These are phyloP conservation scores for Abelmoschus esculentus DNA, from an alignment of 345 rosid species.

Conservation along the genomic window DNA sequence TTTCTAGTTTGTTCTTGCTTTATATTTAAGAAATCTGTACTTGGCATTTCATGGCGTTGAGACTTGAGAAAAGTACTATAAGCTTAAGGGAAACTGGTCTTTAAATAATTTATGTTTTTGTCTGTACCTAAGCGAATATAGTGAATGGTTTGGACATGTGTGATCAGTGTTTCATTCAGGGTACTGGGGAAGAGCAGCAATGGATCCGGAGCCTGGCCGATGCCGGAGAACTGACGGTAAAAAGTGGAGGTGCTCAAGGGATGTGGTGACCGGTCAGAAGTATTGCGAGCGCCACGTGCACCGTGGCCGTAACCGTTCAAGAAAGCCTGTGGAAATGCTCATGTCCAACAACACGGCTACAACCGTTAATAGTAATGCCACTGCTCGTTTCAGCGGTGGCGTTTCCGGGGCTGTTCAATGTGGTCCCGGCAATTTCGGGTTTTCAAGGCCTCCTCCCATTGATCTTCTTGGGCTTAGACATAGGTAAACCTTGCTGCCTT, in stretches of 20 bases:
- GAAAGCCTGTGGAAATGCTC: constrained; percentile 99
- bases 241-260: constrained; percentile 99
- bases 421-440: constrained; percentile 28
- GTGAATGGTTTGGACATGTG: not conserved
- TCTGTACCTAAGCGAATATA: not conserved
- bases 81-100: not conserved
- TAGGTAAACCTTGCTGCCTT: constrained; percentile 30
- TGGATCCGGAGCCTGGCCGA: constrained; percentile 97
- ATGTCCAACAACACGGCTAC: constrained; percentile 26
- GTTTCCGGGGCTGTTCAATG: constrained; percentile 16
- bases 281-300: constrained; percentile 99
- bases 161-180: constrained; percentile 46
- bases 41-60: not conserved
- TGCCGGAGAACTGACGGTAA: constrained; percentile 97
- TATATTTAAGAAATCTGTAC: not conserved
- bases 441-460: constrained; percentile 44
- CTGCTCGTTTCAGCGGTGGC: not conserved
- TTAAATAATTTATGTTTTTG: not conserved
- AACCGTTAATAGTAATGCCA: constrained; percentile 4
- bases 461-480: constrained; percentile 52
- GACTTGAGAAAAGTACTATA: not conserved
- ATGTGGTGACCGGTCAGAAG: constrained; percentile 82
- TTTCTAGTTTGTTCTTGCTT: not conserved
- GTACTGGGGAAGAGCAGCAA: constrained; percentile 75
- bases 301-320: constrained; percentile 99